phyloP scores from a whole-genome alignment of 805 yeast species.

The Sugiyamaella smithiae region DNA sequence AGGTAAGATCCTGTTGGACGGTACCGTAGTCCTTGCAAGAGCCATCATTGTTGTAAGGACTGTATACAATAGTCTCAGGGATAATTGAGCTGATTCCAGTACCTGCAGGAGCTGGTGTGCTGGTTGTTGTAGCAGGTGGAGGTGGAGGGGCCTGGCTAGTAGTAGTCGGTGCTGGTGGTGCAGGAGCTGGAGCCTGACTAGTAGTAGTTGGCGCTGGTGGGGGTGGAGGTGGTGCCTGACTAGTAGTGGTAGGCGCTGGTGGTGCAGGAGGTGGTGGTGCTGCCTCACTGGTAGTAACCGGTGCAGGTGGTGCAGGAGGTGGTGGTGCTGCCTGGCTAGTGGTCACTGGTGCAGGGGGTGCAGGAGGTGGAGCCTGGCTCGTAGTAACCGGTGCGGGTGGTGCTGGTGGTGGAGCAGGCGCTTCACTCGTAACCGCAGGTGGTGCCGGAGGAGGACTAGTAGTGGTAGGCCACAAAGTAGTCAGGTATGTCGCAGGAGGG shows the following conservation, averaged over 20 bases:
- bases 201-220: slow-evolving; percentile 6
- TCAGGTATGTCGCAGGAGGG: slow-evolving; percentile 15
- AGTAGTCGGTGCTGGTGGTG: slow-evolving; percentile 24
- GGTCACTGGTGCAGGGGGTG: slow-evolving; percentile 12
- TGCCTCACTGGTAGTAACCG: slow-evolving; percentile 36
- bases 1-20: slow-evolving; percentile 56
- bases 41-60: slow-evolving; percentile 68
- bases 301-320: slow-evolving; percentile 25
- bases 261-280: slow-evolving; percentile 19
- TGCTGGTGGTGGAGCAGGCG: slow-evolving; percentile 23
- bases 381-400: slow-evolving; percentile 27
- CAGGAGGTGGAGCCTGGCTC: slow-evolving; percentile 21
- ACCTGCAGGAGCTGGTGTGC: slow-evolving; percentile 25
- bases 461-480: slow-evolving; percentile 25
- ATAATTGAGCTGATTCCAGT: slow-evolving; percentile 19
- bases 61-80: slow-evolving; percentile 36
- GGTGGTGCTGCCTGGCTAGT: background rate
- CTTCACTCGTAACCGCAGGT: slow-evolving; percentile 13
- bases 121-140: slow-evolving; percentile 29
- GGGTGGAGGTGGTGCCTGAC: slow-evolving; percentile 12
- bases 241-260: slow-evolving; percentile 1
- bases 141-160: slow-evolving; percentile 25
- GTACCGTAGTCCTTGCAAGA: slow-evolving; percentile 59
- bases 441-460: slow-evolving; percentile 12
- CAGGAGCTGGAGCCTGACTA: slow-evolving; percentile 27